Conservation (phyloP, 208 protist species). For the Naegleria fowleri region DNA sequence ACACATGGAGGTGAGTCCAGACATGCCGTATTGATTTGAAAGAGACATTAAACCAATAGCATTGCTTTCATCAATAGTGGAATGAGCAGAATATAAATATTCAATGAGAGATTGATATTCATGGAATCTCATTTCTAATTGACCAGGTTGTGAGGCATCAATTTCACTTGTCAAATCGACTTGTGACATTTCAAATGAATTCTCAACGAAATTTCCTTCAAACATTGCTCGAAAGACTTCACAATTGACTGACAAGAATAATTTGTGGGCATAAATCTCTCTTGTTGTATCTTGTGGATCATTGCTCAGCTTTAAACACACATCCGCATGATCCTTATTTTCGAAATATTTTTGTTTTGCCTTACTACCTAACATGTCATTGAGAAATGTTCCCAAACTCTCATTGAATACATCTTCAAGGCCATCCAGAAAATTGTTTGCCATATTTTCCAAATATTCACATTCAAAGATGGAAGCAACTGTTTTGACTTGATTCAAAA, state of each 20-base stretch:
- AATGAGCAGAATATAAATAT: constrained; percentile 21
- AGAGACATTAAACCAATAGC: background rate
- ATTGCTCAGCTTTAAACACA: background rate
- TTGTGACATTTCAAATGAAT: background rate
- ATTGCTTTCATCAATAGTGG: background rate
- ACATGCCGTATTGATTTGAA: background rate
- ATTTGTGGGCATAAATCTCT: background rate
- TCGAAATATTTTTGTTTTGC: background rate
- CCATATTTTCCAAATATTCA: background rate
- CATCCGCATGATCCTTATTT: background rate
- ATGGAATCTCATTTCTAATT: background rate
- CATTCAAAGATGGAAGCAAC: background rate
- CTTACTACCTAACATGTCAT: background rate
- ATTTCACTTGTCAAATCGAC: background rate
- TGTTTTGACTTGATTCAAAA: background rate
- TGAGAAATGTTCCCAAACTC: background rate
- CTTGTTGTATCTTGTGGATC: background rate
- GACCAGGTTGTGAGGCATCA: background rate
- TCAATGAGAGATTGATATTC: background rate
- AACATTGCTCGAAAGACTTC: background rate
- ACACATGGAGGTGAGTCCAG: background rate
- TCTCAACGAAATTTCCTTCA: background rate
- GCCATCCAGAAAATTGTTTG: background rate
- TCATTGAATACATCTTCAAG: constrained; percentile 1
- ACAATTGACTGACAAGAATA: background rate